A percentile compares a stretch with the other conserved stretches of the same genome.
These are phyloP conservation scores for Tetrapisispora arboricola DNA, from an alignment of 805 yeast genomes.

Conservation along the genomic window DNA sequence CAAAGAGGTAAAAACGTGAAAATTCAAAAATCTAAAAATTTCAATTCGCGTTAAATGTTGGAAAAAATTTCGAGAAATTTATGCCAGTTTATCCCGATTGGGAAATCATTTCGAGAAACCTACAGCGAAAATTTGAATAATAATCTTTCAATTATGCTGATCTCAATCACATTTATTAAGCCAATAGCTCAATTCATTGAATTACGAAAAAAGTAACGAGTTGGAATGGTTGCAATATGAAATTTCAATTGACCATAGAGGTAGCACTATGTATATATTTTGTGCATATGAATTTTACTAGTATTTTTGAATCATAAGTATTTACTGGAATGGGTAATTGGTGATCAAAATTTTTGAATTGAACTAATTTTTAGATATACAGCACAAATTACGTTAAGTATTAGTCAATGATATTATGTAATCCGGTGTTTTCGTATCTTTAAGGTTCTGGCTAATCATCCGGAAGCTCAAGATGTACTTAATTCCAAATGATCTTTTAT, in stretches of 20 bases:
- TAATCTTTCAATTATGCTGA: too few relatives aligned
- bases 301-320: too few relatives aligned
- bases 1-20: not conserved
- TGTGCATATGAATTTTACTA: not conserved
- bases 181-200: too few relatives aligned
- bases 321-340: not conserved
- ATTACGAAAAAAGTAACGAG: too few relatives aligned
- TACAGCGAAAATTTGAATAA: not conserved
- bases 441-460: not conserved
- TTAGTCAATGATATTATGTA: too few relatives aligned
- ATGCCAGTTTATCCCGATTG: not conserved
- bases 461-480: not conserved
- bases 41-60: not conserved
- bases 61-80: not conserved
- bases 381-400: too few relatives aligned
- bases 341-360: not conserved
- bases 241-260: constrained; percentile 1
- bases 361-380: too few relatives aligned
- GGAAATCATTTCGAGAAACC: not conserved
- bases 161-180: too few relatives aligned
- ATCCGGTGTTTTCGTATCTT: not conserved
- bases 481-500: too few relatives aligned
- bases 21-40: too few relatives aligned
- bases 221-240: too few relatives aligned
- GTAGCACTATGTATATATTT: too few relatives aligned